A percentile compares a stretch with the other conserved stretches of the same genome.
phyloP scores from a whole-genome alignment of 108 stramenopile genomes.

The Nitzschia inconspicua region DNA sequence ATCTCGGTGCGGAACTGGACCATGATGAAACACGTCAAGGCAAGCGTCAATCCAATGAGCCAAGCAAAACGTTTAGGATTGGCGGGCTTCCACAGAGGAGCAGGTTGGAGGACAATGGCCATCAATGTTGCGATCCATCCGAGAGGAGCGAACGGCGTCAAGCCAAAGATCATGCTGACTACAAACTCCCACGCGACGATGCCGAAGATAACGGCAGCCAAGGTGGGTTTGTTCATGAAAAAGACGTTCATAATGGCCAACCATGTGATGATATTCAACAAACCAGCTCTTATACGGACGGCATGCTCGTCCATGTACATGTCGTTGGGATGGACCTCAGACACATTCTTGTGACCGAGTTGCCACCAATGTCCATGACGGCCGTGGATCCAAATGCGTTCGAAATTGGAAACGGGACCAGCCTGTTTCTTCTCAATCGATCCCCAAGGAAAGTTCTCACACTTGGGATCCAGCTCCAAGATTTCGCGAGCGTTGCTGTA shows the following conservation, averaged over 20 bases:
- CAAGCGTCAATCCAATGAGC: slow-evolving; percentile 44
- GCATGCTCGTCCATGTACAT: slow-evolving; percentile 69
- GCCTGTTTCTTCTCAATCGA: slow-evolving; percentile 13
- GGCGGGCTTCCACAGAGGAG: slow-evolving; percentile 53
- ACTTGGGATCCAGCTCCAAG: slow-evolving; percentile 28
- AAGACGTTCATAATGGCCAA: slow-evolving; percentile 54
- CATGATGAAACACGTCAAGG: slow-evolving; percentile 27
- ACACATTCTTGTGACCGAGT: slow-evolving; percentile 35
- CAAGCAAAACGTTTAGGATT: slow-evolving; percentile 56
- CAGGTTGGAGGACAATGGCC: slow-evolving; percentile 25
- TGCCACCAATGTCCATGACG: slow-evolving; percentile 51
- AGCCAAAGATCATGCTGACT: slow-evolving; percentile 28
- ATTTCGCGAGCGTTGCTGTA: slow-evolving; percentile 29
- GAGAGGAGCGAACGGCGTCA: slow-evolving; percentile 55
- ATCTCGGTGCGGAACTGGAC: slow-evolving; percentile 23
- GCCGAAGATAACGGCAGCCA: slow-evolving; percentile 30
- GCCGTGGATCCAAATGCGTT: slow-evolving; percentile 41
- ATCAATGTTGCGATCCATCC: slow-evolving; percentile 34
- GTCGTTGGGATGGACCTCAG: slow-evolving; percentile 32
- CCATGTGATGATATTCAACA: slow-evolving; percentile 53
- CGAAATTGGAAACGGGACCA: slow-evolving; percentile 20
- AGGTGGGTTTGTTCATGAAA: slow-evolving; percentile 19
- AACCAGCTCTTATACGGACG: slow-evolving; percentile 44
- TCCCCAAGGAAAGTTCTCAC: slow-evolving; percentile 31
- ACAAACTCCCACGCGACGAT: slow-evolving; percentile 44